Percentiles rank a stretch among this genome's conserved stretches.
Evolutionary conservation across 495 filamentous ascomycete genomes (phyloP).

Genomic region (Acidiella bohemica): DNA sequence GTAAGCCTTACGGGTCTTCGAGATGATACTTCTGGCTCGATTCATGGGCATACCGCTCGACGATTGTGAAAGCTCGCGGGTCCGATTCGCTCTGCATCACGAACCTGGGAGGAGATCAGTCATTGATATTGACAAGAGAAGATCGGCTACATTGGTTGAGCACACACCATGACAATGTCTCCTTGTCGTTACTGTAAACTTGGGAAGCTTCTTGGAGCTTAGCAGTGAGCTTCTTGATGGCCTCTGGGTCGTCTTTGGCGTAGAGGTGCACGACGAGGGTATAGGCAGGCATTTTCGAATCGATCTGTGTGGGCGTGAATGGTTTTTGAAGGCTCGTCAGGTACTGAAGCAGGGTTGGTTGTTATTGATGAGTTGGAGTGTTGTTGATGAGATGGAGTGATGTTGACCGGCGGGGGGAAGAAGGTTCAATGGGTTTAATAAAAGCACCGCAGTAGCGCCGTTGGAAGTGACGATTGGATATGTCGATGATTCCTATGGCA

Average conservation of each 20-base stretch:
- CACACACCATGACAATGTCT: constrained; percentile 53
- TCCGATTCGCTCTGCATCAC: constrained; percentile 50
- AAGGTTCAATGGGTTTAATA: too few species aligned
- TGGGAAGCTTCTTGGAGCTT: constrained; percentile 54
- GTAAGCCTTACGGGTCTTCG: constrained; percentile 13
- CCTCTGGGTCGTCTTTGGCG: constrained; percentile 46
- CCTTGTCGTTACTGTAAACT: constrained; percentile 52
- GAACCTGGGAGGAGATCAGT: constrained; percentile 6
- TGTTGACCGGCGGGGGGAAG: not conserved
- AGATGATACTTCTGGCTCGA: constrained; percentile 25
- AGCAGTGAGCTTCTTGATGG: constrained; percentile 47
- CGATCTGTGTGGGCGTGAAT: not conserved
- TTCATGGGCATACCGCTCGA: constrained; percentile 49
- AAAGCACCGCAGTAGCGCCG: not conserved
- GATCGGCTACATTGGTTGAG: too few species aligned
- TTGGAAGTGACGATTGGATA: not conserved
- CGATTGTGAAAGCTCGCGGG: constrained; percentile 52
- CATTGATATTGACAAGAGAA: not conserved
- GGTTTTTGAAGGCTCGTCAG: not conserved
- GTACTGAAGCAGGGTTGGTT: not conserved
- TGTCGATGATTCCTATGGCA: too few species aligned
- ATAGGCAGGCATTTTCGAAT: constrained; percentile 28
- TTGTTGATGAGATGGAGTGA: not conserved
- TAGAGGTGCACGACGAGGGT: constrained; percentile 48
- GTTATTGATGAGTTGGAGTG: not conserved